Conservation (phyloP, 1,139 yeast species). For the Protomyces gravidus region DNA sequence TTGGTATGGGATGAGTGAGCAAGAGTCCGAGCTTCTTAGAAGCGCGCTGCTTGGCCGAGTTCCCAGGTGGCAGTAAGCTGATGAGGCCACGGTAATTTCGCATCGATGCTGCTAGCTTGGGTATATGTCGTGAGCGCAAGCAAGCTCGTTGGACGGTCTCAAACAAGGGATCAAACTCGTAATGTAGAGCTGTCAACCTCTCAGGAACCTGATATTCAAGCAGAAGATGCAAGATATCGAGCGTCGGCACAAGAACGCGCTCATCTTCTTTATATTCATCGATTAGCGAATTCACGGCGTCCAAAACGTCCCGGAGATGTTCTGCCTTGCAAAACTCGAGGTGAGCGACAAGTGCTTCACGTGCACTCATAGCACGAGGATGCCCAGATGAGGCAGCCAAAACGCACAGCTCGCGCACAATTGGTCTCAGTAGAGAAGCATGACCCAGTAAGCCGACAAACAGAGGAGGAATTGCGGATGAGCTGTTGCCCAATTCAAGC, state of each 20-base stretch:
- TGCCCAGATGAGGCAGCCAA: constrained; percentile 15
- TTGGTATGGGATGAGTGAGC: constrained; percentile 8
- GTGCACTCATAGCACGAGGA: background rate
- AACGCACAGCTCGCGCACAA: constrained; percentile 8
- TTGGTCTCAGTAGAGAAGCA: background rate
- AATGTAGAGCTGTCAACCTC: background rate
- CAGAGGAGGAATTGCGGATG: background rate
- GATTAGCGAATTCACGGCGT: background rate
- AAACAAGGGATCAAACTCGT: background rate
- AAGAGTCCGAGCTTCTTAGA: constrained; percentile 16
- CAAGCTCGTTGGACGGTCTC: constrained; percentile 3
- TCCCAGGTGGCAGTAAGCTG: background rate
- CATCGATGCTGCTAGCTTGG: constrained; percentile 17
- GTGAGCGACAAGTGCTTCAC: background rate
- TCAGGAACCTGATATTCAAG: constrained; percentile 1
- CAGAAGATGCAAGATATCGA: constrained; percentile 1
- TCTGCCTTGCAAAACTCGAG: background rate
- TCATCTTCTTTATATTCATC: constrained; percentile 2
- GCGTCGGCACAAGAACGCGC: constrained; percentile 8
- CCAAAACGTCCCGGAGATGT: background rate
- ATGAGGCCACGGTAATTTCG: constrained; percentile 2
- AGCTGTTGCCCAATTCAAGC: background rate
- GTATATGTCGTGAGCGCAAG: constrained; percentile 8
- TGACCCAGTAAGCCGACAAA: background rate
- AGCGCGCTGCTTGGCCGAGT: background rate